Conservation (phyloP, 345 rosid species). For the Laguncularia racemosa region DNA sequence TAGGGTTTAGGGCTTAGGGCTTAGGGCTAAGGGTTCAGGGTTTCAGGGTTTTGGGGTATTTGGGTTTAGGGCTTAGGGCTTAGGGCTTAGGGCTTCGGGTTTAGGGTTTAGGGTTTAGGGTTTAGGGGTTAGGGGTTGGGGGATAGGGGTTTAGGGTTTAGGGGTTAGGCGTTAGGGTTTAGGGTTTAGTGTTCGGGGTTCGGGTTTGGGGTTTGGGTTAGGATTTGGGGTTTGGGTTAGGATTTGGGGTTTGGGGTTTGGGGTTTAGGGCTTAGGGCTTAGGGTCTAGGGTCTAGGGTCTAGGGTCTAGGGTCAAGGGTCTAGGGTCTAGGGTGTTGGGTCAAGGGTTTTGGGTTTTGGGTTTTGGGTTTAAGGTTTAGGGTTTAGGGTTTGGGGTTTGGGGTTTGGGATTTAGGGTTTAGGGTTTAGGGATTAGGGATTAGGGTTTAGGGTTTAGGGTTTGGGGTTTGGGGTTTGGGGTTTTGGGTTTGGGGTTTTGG, state of each 20-base stretch:
- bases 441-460: no score
- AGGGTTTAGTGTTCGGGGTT: background rate
- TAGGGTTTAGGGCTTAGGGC: constrained; percentile 2
- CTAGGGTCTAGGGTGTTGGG: no score
- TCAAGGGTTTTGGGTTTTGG: no score
- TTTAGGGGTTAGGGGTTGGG: background rate
- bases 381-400: no score
- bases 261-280: background rate
- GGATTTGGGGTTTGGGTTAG: background rate
- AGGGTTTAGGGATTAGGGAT: no score
- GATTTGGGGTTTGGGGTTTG: background rate
- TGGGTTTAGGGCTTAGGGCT: constrained; percentile 4
- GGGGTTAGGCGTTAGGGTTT: background rate
- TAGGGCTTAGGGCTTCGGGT: constrained; percentile 2
- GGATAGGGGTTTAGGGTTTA: background rate
- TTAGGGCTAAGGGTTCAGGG: constrained; percentile 4
- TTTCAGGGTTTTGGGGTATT: constrained; percentile 5
- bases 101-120: constrained; percentile 1
- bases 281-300: background rate
- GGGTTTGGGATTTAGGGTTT: no score
- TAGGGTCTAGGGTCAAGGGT: no score
- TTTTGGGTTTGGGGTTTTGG: background rate
- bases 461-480: no score
- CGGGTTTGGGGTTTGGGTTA: background rate
- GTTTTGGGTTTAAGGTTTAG: no score